phyloP scores from a whole-genome alignment of 1,139 yeast species.

The Pichia sp. region DNA sequence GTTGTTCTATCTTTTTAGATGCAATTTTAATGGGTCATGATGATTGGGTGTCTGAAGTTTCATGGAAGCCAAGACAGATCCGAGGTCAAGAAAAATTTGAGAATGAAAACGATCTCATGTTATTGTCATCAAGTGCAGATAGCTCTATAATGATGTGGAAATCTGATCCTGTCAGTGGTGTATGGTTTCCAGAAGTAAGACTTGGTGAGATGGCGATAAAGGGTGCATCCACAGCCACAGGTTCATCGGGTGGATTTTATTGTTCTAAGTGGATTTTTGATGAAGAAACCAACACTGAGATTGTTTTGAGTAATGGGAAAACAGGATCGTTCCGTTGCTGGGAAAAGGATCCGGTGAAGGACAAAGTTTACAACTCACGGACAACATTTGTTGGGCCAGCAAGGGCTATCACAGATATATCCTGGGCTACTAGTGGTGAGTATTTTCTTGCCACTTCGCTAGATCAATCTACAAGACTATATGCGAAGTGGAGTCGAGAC shows the following conservation, averaged over 20 bases:
- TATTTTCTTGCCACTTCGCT: slow-evolving; percentile 71
- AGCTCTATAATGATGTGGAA: slow-evolving; percentile 96
- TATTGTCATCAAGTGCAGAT: slow-evolving; percentile 88
- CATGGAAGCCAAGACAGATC: slow-evolving; percentile 55
- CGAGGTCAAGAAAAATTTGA: not conserved
- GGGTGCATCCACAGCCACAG: slow-evolving; percentile 98
- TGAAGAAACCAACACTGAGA: slow-evolving; percentile 36
- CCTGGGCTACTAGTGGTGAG: slow-evolving; percentile 69
- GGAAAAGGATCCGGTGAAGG: slow-evolving; percentile 35
- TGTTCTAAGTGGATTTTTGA: slow-evolving; percentile 71
- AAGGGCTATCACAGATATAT: slow-evolving; percentile 68
- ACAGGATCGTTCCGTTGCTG: slow-evolving; percentile 92
- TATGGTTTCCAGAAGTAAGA: slow-evolving; percentile 80
- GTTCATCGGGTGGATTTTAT: slow-evolving; percentile 98
- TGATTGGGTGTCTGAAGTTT: slow-evolving; percentile 88
- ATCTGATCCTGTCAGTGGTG: slow-evolving; percentile 80
- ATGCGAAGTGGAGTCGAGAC: slow-evolving; percentile 51
- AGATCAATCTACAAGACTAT: slow-evolving; percentile 90
- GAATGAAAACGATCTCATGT: slow-evolving; percentile 38
- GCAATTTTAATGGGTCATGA: slow-evolving; percentile 97
- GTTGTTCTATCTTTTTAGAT: slow-evolving; percentile 55
- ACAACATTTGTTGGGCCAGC: slow-evolving; percentile 75
- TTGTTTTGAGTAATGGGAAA: slow-evolving; percentile 75
- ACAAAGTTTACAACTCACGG: slow-evolving; percentile 35
- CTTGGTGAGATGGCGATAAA: slow-evolving; percentile 90